Percentiles rank a stretch among this genome's conserved stretches.
Evolutionary conservation across 805 yeast species (phyloP).

Genomic region (Starmerella sirachaensis): DNA sequence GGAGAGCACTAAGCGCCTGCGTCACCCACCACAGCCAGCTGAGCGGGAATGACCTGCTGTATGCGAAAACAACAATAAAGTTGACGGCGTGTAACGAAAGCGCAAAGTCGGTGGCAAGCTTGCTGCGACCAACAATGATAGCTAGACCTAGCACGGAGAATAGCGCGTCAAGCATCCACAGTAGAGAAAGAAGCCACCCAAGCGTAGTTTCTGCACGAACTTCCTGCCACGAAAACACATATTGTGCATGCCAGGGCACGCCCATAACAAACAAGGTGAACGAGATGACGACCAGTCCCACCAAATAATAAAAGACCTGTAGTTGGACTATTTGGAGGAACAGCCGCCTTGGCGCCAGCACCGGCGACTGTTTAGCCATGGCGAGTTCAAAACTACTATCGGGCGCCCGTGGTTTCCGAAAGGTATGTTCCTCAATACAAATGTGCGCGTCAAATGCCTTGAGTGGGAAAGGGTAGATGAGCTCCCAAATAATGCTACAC

Average conservation of each 20-base stretch:
- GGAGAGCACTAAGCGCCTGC: conserved; percentile 52
- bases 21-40: conserved; percentile 74
- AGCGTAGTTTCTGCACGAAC: conserved; percentile 63
- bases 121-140: conserved; percentile 79
- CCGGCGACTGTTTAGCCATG: conserved; percentile 29
- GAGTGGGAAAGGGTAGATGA: too few species aligned
- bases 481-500: too few species aligned
- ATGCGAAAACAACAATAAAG: conserved; percentile 53
- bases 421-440: not conserved
- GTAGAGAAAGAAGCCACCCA: conserved; percentile 58
- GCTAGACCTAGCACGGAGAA: conserved; percentile 77
- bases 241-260: conserved; percentile 47
- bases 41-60: conserved; percentile 55
- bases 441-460: too few species aligned
- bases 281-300: conserved; percentile 57
- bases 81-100: conserved; percentile 81
- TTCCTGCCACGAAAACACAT: conserved; percentile 73
- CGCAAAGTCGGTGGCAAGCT: conserved; percentile 93
- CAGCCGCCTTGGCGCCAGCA: conserved; percentile 47
- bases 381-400: not conserved
- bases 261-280: conserved; percentile 61
- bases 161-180: conserved; percentile 78
- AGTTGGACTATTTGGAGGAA: conserved; percentile 62
- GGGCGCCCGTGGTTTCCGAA: not conserved
- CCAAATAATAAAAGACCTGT: conserved; percentile 65